These are phyloP conservation scores for Sporormia fimetaria DNA, from an alignment of 495 filamentous ascomycete species.

Conservation along the genomic window DNA sequence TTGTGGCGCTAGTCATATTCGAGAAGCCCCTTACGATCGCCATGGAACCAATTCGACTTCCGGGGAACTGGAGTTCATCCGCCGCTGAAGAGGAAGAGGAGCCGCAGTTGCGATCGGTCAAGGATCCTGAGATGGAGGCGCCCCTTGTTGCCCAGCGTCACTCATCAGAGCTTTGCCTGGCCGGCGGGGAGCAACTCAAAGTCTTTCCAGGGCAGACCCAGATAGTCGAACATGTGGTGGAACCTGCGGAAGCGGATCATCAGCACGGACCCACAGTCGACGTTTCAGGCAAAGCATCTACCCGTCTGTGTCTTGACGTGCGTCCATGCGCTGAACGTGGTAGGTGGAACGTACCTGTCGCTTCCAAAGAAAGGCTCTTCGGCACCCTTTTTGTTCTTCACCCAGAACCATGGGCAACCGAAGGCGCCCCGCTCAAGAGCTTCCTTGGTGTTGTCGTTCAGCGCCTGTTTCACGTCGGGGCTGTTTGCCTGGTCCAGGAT, in stretches of 20 bases:
- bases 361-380: slow-evolving; percentile 68
- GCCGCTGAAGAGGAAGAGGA: no score
- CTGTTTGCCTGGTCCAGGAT: slow-evolving; percentile 42
- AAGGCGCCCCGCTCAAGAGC: slow-evolving; percentile 55
- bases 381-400: slow-evolving; percentile 44
- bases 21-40: no score
- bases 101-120: no score
- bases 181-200: slow-evolving; percentile 9
- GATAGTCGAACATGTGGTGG: slow-evolving; percentile 29
- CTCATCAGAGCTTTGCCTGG: slow-evolving; percentile 23
- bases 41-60: no score
- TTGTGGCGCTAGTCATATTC: no score
- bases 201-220: slow-evolving; percentile 30
- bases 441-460: slow-evolving; percentile 48
- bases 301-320: no score
- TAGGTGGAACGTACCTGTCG: slow-evolving; percentile 43
- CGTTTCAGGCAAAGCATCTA: no score
- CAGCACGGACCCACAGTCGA: no score
- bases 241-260: slow-evolving; percentile 13
- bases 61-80: no score
- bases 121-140: not conserved
- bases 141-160: not conserved
- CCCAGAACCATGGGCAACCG: slow-evolving; percentile 67
- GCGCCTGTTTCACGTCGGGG: slow-evolving; percentile 45
- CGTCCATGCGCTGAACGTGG: not conserved